phyloP scores from a whole-genome alignment of 2,329 filamentous ascomycete species.

The Venturiaceae sp. region DNA sequence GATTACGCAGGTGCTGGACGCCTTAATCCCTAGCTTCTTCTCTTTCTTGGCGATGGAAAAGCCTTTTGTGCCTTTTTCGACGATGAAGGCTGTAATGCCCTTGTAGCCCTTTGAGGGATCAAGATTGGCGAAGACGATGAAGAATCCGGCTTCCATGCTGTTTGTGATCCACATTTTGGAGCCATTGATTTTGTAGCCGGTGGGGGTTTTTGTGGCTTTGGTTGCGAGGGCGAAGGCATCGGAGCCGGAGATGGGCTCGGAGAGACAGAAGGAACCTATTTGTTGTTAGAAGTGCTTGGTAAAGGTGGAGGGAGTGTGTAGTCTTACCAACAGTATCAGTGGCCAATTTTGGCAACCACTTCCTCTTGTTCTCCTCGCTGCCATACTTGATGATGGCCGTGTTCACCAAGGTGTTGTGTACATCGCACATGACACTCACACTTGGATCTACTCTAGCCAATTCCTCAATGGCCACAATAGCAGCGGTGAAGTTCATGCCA shows the following conservation, averaged over 20 bases:
- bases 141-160: slow-evolving; percentile 84
- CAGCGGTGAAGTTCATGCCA: slow-evolving; percentile 97
- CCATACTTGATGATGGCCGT: slow-evolving; percentile 84
- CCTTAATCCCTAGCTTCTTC: slow-evolving; percentile 97
- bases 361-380: slow-evolving; percentile 65
- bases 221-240: slow-evolving; percentile 95
- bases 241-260: slow-evolving; percentile 84
- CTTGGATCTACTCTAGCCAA: slow-evolving; percentile 87
- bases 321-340: slow-evolving; percentile 66
- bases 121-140: slow-evolving; percentile 96
- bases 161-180: slow-evolving; percentile 99
- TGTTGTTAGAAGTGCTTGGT: not conserved
- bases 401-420: slow-evolving; percentile 97
- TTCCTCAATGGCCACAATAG: slow-evolving; percentile 95
- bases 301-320: not conserved
- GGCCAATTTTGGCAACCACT: slow-evolving; percentile 81
- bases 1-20: slow-evolving; percentile 91
- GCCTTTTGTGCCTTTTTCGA: slow-evolving; percentile 81
- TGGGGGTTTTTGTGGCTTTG: slow-evolving; percentile 71
- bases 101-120: slow-evolving; percentile 90
- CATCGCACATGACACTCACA: slow-evolving; percentile 90
- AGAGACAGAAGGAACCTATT: slow-evolving; percentile 74
- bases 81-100: slow-evolving; percentile 91
- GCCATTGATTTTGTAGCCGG: slow-evolving; percentile 79
- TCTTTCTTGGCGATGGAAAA: slow-evolving; percentile 99